A percentile compares a stretch with the other conserved stretches of the same genome.
Evolutionary conservation across 768 basidiomycete species (phyloP).

Genomic region (Hydnomerulius pinastri): DNA sequence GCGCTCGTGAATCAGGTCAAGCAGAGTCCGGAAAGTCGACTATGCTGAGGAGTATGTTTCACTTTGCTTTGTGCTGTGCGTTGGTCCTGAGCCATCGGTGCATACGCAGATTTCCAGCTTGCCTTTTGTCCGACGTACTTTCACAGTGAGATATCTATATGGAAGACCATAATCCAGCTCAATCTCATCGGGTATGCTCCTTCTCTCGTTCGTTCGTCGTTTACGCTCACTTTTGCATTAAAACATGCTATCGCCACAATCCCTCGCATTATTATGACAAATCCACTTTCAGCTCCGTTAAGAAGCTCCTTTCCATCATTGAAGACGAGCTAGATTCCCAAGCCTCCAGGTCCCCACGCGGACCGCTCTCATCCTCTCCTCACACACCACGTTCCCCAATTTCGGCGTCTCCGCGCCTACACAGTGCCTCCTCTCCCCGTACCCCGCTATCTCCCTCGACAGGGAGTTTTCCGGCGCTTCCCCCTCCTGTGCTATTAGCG

Average conservation of each 20-base stretch:
- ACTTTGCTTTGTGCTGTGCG: background rate
- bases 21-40: constrained; percentile 35
- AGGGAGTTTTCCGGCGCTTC: background rate
- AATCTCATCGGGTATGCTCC: constrained; percentile 60
- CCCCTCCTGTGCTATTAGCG: background rate
- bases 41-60: constrained; percentile 27
- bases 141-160: constrained; percentile 54
- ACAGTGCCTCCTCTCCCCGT: no score
- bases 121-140: constrained; percentile 65
- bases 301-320: constrained; percentile 55
- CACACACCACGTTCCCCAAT: background rate
- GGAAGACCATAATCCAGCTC: constrained; percentile 68
- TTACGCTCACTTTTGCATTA: background rate
- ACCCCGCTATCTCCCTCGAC: constrained; percentile 1
- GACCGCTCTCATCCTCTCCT: constrained; percentile 35
- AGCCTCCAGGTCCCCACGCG: constrained; percentile 12
- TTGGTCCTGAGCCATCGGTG: background rate
- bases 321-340: constrained; percentile 44
- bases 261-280: no score
- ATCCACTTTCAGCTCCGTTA: constrained; percentile 53
- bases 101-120: constrained; percentile 60
- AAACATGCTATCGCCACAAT: no score
- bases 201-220: background rate
- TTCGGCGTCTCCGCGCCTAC: background rate
- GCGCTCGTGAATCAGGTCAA: constrained; percentile 23